These are phyloP conservation scores for Funneliformis geosporum DNA, from an alignment of 192 early-diverging fungal genomes.

Conservation along the genomic window DNA sequence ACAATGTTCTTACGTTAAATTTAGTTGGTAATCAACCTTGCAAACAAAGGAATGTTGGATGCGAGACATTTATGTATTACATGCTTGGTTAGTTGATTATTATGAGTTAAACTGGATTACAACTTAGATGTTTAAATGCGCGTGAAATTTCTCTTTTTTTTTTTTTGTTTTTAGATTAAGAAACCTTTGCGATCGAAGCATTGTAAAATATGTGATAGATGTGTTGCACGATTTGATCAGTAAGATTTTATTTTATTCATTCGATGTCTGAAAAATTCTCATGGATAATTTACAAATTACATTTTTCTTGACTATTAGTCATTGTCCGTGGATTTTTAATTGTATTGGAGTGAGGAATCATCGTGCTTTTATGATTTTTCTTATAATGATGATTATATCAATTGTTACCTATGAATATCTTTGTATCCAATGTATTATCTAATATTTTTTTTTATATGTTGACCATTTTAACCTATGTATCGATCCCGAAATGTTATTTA, in stretches of 20 bases:
- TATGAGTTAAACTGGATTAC: not conserved
- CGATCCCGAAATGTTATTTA: not conserved
- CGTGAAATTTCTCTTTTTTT: not conserved
- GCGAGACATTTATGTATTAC: conserved; percentile 82
- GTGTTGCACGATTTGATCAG: conserved; percentile 94
- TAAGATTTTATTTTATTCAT: conserved; percentile 39
- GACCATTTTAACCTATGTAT: not conserved
- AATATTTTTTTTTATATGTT: not conserved
- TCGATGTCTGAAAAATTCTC: not conserved
- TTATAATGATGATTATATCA: conserved; percentile 61
- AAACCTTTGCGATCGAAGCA: conserved; percentile 93
- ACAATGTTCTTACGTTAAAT: not conserved
- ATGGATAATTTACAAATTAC: not conserved
- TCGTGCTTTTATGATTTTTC: conserved; percentile 81
- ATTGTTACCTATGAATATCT: conserved; percentile 64
- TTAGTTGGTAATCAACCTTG: conserved; percentile 61
- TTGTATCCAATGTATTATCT: conserved; percentile 64
- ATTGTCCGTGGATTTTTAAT: conserved; percentile 98
- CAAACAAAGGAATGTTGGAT: conserved; percentile 68
- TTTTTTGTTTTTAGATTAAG: conserved; percentile 61
- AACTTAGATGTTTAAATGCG: not conserved
- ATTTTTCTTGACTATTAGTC: conserved; percentile 43
- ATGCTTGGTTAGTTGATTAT: conserved; percentile 62
- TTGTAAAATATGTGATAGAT: conserved; percentile 89
- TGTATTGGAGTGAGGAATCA: conserved; percentile 92